These are phyloP conservation scores for Phoma sp. DNA, from an alignment of 2,329 filamentous ascomycete genomes.

Conservation along the genomic window DNA sequence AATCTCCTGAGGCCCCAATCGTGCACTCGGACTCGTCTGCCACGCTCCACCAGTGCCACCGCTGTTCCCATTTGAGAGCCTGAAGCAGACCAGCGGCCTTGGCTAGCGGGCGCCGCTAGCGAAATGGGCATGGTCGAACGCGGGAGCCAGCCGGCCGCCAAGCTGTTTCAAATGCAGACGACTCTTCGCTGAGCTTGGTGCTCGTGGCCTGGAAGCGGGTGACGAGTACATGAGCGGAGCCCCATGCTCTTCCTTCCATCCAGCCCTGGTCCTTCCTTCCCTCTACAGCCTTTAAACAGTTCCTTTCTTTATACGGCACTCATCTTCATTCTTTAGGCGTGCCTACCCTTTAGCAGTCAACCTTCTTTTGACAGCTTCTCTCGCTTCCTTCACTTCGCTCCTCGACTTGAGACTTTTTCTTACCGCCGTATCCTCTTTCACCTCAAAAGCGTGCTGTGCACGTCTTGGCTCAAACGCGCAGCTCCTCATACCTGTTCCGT, in stretches of 20 bases:
- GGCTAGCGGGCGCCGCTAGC: conserved; percentile 28
- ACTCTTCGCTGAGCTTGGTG: conserved; percentile 43
- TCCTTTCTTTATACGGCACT: conserved; percentile 24
- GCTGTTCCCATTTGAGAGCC: conserved; percentile 15
- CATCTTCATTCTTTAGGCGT: conserved; percentile 43
- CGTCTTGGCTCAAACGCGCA: conserved; percentile 45
- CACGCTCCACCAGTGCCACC: conserved; percentile 11
- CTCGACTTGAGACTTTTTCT: conserved; percentile 9
- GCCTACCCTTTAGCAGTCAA: conserved; percentile 22
- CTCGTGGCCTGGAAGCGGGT: conserved; percentile 29
- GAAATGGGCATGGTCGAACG: conserved; percentile 32
- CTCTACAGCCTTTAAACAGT: conserved; percentile 16
- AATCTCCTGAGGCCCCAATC: conserved; percentile 28
- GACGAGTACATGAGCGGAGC: conserved; percentile 39
- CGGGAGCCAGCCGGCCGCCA: conserved; percentile 40
- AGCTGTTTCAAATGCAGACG: conserved; percentile 46
- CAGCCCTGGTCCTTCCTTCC: conserved; percentile 31
- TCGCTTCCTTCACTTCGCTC: conserved; percentile 21
- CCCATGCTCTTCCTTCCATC: conserved; percentile 19
- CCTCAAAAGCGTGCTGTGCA: conserved; percentile 44
- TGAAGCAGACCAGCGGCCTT: conserved; percentile 34
- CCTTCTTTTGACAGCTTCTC: conserved; percentile 22
- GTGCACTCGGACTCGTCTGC: conserved; percentile 13
- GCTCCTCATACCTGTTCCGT: conserved; percentile 27
- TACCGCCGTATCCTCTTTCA: conserved; percentile 27